Percentiles rank a stretch among this genome's conserved stretches.
Evolutionary conservation across 352 stramenopile genomes (phyloP).

Genomic region (Albugo candida): DNA sequence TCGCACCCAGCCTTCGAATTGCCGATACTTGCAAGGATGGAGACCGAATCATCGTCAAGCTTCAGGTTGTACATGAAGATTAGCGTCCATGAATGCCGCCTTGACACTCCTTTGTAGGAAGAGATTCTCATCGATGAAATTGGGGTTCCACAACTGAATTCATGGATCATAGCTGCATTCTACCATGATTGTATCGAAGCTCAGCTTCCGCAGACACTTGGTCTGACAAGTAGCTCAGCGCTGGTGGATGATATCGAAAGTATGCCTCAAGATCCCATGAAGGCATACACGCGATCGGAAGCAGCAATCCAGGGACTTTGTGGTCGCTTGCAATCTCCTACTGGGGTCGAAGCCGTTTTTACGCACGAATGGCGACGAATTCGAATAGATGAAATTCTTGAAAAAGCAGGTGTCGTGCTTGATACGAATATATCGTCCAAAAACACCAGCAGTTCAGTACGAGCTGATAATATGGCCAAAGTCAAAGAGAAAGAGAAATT

Average conservation of each 20-base stretch:
- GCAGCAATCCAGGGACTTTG: slow-evolving; percentile 58
- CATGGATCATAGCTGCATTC: slow-evolving; percentile 46
- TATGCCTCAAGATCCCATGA: neutral
- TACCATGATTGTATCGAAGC: neutral
- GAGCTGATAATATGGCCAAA: slow-evolving; percentile 1
- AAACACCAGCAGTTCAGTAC: no score
- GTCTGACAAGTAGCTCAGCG: neutral
- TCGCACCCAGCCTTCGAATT: slow-evolving; percentile 31
- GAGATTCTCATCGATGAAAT: slow-evolving; percentile 70
- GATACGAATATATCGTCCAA: no score
- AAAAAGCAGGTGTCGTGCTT: slow-evolving; percentile 5
- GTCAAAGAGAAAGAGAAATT: slow-evolving; percentile 22
- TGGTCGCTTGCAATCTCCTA: slow-evolving; percentile 55
- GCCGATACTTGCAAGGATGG: slow-evolving; percentile 52
- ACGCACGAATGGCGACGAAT: slow-evolving; percentile 54
- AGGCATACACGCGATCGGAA: slow-evolving; percentile 32
- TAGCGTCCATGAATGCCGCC: neutral
- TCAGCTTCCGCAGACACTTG: neutral
- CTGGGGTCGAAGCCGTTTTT: slow-evolving; percentile 63
- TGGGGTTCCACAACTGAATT: slow-evolving; percentile 34
- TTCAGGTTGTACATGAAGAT: slow-evolving; percentile 21
- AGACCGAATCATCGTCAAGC: slow-evolving; percentile 32
- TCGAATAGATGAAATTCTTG: slow-evolving; percentile 25
- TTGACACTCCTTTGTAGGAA: slow-evolving; percentile 27
- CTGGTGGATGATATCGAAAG: neutral